Conservation (phyloP, 371 early-diverging fungal genomes). For the Thermomucor indicae-seudaticae region DNA sequence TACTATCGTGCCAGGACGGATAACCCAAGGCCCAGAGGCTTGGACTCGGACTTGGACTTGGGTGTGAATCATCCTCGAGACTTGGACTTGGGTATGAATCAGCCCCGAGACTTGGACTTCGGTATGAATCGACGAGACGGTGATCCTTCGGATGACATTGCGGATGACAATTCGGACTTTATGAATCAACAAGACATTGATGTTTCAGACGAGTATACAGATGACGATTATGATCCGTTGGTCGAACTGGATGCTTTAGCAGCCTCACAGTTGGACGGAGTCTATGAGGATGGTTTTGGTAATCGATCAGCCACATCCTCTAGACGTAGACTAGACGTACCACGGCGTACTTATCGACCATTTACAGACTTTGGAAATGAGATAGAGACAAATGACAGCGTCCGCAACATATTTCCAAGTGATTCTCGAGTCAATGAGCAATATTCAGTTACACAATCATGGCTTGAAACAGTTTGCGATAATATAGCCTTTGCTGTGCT, state of each 20-base stretch:
- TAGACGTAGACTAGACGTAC: not conserved
- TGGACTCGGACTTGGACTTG: too few species aligned
- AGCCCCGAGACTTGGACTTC: too few species aligned
- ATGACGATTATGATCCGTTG: not conserved
- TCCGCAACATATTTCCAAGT: not conserved
- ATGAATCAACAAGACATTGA: too few species aligned
- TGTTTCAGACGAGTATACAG: not conserved
- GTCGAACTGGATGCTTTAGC: not conserved
- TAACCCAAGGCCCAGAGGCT: too few species aligned
- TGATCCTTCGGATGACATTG: too few species aligned
- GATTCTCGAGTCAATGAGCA: not conserved
- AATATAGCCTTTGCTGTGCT: conserved; percentile 1
- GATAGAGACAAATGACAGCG: not conserved
- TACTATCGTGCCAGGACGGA: too few species aligned
- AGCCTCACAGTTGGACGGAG: too few species aligned
- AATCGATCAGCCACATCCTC: not conserved
- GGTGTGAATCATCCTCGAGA: too few species aligned
- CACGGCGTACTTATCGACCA: not conserved
- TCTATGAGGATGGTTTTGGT: too few species aligned
- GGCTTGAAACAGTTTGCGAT: conserved; percentile 4
- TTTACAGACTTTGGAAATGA: not conserved
- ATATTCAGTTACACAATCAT: conserved; percentile 4
- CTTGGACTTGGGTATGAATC: too few species aligned
- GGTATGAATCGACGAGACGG: too few species aligned
- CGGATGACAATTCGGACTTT: too few species aligned